phyloP scores from a whole-genome alignment of 2,329 filamentous ascomycete genomes.

The Fusarium napiforme region DNA sequence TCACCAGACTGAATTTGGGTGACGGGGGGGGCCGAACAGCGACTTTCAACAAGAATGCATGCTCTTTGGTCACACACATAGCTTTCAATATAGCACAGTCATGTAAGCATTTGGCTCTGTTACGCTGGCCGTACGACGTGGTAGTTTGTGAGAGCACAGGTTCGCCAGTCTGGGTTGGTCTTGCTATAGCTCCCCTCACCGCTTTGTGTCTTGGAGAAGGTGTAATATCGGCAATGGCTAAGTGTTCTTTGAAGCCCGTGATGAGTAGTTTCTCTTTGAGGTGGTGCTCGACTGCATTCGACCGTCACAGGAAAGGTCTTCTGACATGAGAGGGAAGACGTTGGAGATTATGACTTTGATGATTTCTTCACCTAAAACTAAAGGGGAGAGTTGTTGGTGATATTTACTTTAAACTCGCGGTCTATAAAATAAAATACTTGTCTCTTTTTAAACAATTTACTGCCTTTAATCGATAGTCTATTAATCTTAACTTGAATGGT shows the following conservation, averaged over 20 bases:
- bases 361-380: fast-evolving
- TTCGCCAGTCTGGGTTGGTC: no score
- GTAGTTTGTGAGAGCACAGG: no score
- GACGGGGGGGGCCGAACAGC: neutral
- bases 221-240: no score
- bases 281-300: no score
- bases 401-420: neutral
- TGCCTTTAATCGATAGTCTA: fast-evolving
- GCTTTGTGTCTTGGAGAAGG: neutral
- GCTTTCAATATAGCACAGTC: neutral
- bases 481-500: fast-evolving
- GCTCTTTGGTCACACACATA: neutral
- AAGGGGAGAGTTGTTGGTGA: fast-evolving
- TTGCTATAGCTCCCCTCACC: neutral
- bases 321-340: fast-evolving
- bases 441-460: fast-evolving
- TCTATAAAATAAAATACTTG: fast-evolving
- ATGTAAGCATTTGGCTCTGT: neutral
- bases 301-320: no score
- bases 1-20: neutral
- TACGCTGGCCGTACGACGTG: no score
- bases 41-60: fast-evolving
- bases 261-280: no score
- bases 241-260: no score
- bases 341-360: fast-evolving